Percentiles rank a stretch among this genome's conserved stretches.
These are phyloP conservation scores for Myxozyma neglecta DNA, from an alignment of 805 yeast species.

Conservation along the genomic window DNA sequence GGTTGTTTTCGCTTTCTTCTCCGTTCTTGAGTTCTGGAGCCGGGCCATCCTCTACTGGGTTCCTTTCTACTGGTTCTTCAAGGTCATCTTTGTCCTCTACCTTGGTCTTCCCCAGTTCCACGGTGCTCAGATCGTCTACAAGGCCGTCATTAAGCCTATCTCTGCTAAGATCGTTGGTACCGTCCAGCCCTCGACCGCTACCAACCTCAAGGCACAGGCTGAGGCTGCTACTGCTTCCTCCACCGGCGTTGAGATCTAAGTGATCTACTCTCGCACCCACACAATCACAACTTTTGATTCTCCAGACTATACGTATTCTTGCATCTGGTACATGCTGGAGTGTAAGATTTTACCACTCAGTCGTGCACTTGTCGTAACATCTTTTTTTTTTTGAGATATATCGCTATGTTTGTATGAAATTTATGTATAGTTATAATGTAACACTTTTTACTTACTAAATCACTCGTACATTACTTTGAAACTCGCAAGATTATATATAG, in stretches of 20 bases:
- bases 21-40: constrained; percentile 94
- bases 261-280: background rate
- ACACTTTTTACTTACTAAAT: too few species aligned
- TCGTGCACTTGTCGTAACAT: too few species aligned
- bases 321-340: too few species aligned
- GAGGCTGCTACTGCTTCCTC: constrained; percentile 35
- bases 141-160: constrained; percentile 47
- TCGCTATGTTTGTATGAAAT: too few species aligned
- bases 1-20: constrained; percentile 95
- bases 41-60: constrained; percentile 85
- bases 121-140: constrained; percentile 79
- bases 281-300: too few species aligned
- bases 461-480: too few species aligned
- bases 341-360: too few species aligned
- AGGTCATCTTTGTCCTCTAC: constrained; percentile 83
- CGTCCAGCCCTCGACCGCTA: constrained; percentile 19
- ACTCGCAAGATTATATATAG: too few species aligned
- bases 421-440: too few species aligned
- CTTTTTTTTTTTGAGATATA: too few species aligned
- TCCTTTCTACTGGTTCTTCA: constrained; percentile 94
- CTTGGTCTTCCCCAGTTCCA: constrained; percentile 84
- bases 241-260: constrained; percentile 29
- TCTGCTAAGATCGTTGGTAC: constrained; percentile 25
- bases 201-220: constrained; percentile 39
- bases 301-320: too few species aligned